Base-by-base conservation (phyloP, 1,139 yeast species). In the Zygosaccharomyces sapae region DNA sequence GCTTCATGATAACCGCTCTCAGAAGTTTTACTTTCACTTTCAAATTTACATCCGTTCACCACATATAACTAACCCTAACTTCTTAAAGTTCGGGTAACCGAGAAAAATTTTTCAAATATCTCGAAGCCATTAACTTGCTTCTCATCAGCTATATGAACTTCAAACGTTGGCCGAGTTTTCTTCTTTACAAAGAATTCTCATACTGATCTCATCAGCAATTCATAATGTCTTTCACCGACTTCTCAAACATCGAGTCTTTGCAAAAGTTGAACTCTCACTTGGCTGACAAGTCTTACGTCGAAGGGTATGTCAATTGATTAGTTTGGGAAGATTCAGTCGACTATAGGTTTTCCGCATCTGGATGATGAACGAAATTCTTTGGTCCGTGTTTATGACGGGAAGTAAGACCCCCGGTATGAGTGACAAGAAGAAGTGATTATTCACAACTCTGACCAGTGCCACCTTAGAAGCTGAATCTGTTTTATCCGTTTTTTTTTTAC, bases 381-480 rank as follows among this genome's bases (percentile, higher is more conserved):
- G 94, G 95, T 86, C 94, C 95, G 90, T 86, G 95, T 86, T 86
- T 84, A 82, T 80, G 94, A 86, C 85, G 88, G 81, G 90, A 86
- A 73, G 72, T 82, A 83, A 83, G 89, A 82, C 90, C 94, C 92
- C 81, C 87, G 83, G 83, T 70, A 80, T 85, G 94, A 85, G 89
- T 84, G 71, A 68, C 61, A 58, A 54, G 46, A 49, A 54, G 54
- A 52, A 48, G 58, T 51, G 55, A 52, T 50, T 51, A 42, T 20
- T 33, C 36, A 40, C 38, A 31, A 31, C 24, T 40, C 43, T 33
- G 43, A 38, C 33, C 41, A 12, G 34, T 38, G 41, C 18, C 18
- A 10, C 34, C 34, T 31, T 33, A 10, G 13, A n/a, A 34, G 37
- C 20, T n/a, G 34, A 41, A 27, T 16, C 31, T 19, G 22, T 8